Percentiles rank a stretch among this genome's conserved stretches.
phyloP scores from a whole-genome alignment of 768 basidiomycete genomes.

The Boletus rufocinnamomeus region DNA sequence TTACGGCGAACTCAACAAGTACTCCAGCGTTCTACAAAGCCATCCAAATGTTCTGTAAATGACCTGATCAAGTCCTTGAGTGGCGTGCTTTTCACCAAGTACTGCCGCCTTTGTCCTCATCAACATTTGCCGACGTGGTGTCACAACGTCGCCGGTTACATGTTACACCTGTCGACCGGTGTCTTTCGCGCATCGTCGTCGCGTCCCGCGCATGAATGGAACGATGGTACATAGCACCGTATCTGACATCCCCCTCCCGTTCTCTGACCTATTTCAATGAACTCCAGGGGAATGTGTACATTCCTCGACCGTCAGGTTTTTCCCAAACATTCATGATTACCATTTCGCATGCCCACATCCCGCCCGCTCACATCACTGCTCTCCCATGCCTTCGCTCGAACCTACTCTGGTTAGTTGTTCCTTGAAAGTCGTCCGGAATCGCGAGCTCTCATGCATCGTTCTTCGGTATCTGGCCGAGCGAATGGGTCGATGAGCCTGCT shows the following conservation, averaged over 20 bases:
- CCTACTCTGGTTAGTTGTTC: too few species aligned
- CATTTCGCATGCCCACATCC: neutral
- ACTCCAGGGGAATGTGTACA: neutral
- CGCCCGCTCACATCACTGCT: neutral
- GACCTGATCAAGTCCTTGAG: neutral
- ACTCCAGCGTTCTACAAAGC: too few species aligned
- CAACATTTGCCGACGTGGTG: too few species aligned
- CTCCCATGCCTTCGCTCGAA: neutral
- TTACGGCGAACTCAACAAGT: too few species aligned
- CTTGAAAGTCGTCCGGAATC: neutral
- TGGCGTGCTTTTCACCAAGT: neutral
- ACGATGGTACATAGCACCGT: neutral
- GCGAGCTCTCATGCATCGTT: too few species aligned
- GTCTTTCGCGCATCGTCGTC: too few species aligned
- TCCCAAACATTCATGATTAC: neutral
- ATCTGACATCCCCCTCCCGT: neutral
- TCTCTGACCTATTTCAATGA: neutral
- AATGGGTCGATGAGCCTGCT: neutral
- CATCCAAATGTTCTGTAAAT: neutral
- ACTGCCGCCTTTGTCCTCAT: too few species aligned
- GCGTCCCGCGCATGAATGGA: neutral
- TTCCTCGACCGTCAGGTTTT: neutral
- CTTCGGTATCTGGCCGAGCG: neutral
- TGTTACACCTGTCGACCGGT: too few species aligned
- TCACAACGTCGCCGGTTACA: too few species aligned